Evolutionary conservation across 2,329 filamentous ascomycete species (phyloP).

Genomic region (Exophiala dermatitidis): DNA sequence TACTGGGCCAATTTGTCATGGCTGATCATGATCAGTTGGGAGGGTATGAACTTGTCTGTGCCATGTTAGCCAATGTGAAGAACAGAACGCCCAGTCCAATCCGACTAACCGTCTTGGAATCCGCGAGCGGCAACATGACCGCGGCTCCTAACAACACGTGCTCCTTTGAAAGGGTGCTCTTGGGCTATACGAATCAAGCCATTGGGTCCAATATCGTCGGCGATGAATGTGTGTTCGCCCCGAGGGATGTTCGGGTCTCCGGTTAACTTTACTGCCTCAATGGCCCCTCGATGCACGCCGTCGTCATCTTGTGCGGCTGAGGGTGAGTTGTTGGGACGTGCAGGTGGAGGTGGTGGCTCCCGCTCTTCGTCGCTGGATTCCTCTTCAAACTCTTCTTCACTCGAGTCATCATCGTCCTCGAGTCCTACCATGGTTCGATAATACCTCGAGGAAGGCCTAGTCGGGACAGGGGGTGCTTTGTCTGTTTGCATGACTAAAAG

Average conservation of each 20-base stretch:
- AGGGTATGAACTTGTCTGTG: constrained; percentile 65
- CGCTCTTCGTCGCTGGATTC: not conserved
- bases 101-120: constrained; percentile 62
- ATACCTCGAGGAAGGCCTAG: constrained; percentile 29
- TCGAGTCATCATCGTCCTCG: not conserved
- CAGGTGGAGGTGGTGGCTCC: not conserved
- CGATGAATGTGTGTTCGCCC: constrained; percentile 75
- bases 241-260: constrained; percentile 85
- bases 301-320: constrained; percentile 4
- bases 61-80: not conserved
- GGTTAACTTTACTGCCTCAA: constrained; percentile 85
- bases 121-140: constrained; percentile 71
- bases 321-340: not conserved
- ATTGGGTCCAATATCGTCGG: constrained; percentile 63
- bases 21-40: constrained; percentile 70
- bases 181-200: constrained; percentile 59
- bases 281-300: constrained; percentile 45
- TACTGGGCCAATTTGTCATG: constrained; percentile 72
- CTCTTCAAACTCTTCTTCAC: not conserved
- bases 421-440: constrained; percentile 8
- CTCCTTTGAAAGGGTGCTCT: constrained; percentile 64
- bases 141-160: constrained; percentile 62
- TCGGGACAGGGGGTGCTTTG: constrained; percentile 39
- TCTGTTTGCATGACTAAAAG: constrained; percentile 71
- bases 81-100: not conserved